phyloP scores from a whole-genome alignment of 2,329 filamentous ascomycete species.

The Verticillium dahliae region DNA sequence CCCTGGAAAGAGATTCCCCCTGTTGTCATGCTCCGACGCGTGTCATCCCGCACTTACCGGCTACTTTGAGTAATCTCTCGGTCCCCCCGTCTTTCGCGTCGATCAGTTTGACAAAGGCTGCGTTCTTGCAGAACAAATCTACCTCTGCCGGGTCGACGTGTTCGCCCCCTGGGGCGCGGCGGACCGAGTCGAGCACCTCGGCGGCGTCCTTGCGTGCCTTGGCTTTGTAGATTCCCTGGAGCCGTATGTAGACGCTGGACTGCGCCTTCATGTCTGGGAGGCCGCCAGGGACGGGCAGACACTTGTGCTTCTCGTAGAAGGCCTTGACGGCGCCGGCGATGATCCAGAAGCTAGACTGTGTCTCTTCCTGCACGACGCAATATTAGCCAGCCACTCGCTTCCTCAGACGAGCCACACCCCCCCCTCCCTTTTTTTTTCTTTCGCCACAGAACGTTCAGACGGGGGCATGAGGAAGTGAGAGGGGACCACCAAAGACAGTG shows the following conservation, averaged over 20 bases:
- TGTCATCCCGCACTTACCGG: slow-evolving; percentile 36
- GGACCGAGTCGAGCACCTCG: slow-evolving; percentile 65
- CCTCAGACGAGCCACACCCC: slow-evolving; percentile 7
- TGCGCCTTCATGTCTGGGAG: slow-evolving; percentile 97
- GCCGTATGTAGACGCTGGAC: slow-evolving; percentile 78
- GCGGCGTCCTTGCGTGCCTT: slow-evolving; percentile 75
- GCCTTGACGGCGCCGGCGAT: slow-evolving; percentile 72
- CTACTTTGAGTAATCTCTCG: slow-evolving; percentile 43
- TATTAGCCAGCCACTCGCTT: slow-evolving; percentile 9
- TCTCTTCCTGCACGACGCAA: slow-evolving; percentile 29
- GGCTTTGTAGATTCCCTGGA: slow-evolving; percentile 88
- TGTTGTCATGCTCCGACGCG: not conserved
- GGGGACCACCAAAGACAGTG: not conserved
- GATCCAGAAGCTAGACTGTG: slow-evolving; percentile 70
- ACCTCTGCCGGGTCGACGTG: slow-evolving; percentile 66
- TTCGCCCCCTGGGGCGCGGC: slow-evolving; percentile 39
- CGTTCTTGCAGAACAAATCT: slow-evolving; percentile 92
- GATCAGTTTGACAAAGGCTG: slow-evolving; percentile 85
- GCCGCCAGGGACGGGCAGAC: slow-evolving; percentile 77
- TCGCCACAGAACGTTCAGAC: not conserved
- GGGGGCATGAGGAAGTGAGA: not conserved
- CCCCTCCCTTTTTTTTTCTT: too few relatives aligned
- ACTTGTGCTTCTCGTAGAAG: slow-evolving; percentile 68
- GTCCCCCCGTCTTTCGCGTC: slow-evolving; percentile 41
- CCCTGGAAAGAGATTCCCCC: not conserved